Conservation (phyloP, 345 rosid genomes). For the Odontarrhena argentea region DNA sequence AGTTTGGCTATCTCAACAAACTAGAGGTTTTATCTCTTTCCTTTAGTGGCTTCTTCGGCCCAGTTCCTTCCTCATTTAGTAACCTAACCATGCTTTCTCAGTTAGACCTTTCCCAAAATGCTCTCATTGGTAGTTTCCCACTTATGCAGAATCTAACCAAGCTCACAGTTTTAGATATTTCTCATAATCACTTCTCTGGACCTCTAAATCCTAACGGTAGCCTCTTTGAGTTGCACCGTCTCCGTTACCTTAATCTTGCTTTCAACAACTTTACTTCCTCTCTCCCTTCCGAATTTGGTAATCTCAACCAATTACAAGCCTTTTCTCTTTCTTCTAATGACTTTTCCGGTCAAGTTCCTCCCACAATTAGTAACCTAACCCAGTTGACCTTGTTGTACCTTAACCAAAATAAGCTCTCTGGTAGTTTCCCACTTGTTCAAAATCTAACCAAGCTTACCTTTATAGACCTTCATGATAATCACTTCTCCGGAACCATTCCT, state of each 20-base stretch:
- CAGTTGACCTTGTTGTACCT: accelerated
- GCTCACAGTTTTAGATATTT: not conserved
- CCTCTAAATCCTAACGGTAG: not conserved
- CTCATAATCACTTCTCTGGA: slow-evolving; percentile 11
- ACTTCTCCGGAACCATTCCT: slow-evolving; percentile 16
- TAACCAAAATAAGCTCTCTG: not conserved
- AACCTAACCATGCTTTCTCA: not conserved
- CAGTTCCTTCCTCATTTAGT: slow-evolving; percentile 12
- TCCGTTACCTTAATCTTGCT: not conserved
- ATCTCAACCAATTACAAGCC: not conserved
- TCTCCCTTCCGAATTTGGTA: slow-evolving; percentile 17
- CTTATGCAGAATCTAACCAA: not conserved
- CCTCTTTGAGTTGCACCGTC: slow-evolving; percentile 11
- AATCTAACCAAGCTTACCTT: not conserved
- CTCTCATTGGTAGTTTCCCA: not conserved
- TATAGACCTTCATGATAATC: not conserved
- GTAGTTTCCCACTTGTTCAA: slow-evolving; percentile 21
- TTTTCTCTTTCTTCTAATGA: slow-evolving; percentile 1
- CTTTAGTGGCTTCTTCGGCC: slow-evolving; percentile 2
- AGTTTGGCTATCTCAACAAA: slow-evolving; percentile 22
- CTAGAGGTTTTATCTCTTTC: slow-evolving; percentile 7
- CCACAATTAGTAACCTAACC: slow-evolving; percentile 27
- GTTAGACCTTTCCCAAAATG: not conserved
- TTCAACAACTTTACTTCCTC: slow-evolving; percentile 3
- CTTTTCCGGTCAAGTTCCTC: slow-evolving; percentile 15